Evolutionary conservation across 495 filamentous ascomycete genomes (phyloP).

Genomic region (Aspergillus leporis): DNA sequence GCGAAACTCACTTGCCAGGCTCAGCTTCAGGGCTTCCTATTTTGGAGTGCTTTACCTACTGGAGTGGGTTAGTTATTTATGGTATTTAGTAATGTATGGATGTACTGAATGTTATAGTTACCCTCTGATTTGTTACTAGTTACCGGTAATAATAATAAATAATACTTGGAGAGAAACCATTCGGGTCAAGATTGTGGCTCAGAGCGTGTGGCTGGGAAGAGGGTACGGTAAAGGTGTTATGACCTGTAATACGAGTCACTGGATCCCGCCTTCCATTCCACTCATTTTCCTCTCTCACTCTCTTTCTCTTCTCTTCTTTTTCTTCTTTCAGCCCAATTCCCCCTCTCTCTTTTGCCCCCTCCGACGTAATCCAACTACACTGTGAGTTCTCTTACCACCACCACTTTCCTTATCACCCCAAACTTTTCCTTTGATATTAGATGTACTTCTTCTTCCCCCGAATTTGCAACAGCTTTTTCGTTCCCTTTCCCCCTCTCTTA

Average conservation of each 20-base stretch:
- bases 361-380: slow-evolving; percentile 22
- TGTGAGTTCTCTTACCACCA: not conserved
- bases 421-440: not conserved
- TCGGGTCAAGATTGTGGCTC: not conserved
- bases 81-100: no score
- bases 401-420: not conserved
- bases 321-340: slow-evolving; percentile 23
- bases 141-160: no score
- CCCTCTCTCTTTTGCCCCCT: slow-evolving; percentile 12
- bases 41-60: no score
- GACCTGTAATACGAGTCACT: slow-evolving; percentile 6
- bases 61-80: no score
- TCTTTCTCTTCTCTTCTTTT: slow-evolving; percentile 15
- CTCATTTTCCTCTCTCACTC: slow-evolving; percentile 7
- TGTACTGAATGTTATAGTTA: no score
- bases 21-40: no score
- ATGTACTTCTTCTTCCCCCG: slow-evolving; percentile 7
- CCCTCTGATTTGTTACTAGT: no score
- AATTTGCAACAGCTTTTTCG: not conserved
- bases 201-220: not conserved
- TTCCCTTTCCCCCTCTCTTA: not conserved
- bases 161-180: no score
- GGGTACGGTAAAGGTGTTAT: slow-evolving; percentile 6
- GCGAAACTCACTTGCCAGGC: no score
- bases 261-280: slow-evolving; percentile 5